Conservation (phyloP, 257 asterid species). For the Osmanthus fragrans region DNA sequence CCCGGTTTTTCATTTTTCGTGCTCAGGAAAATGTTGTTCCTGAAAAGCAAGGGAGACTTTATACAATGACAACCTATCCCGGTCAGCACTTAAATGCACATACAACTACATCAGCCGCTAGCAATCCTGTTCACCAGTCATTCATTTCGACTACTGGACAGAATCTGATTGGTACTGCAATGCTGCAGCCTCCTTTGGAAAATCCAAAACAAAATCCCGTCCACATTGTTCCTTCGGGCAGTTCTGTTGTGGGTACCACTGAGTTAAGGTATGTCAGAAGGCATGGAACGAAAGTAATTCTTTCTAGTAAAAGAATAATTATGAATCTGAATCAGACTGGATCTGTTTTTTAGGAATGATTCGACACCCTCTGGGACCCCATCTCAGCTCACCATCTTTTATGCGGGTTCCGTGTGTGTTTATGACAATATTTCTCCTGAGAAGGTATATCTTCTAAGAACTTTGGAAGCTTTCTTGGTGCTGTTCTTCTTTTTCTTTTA, state of each 20-base stretch:
- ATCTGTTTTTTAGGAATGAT: constrained; percentile 41
- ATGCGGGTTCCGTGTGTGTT: constrained; percentile 76
- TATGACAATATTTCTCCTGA: constrained; percentile 73
- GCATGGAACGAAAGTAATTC: neutral
- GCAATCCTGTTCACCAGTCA: constrained; percentile 36
- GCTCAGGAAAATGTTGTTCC: constrained; percentile 46
- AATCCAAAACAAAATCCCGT: too few species aligned
- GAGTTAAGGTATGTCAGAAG: constrained; percentile 54
- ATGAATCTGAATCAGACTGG: constrained; percentile 14
- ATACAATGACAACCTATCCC: constrained; percentile 41
- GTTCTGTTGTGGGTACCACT: constrained; percentile 69
- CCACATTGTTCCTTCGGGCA: constrained; percentile 26
- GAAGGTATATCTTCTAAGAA: constrained; percentile 49
- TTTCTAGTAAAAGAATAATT: neutral
- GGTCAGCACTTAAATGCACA: constrained; percentile 30
- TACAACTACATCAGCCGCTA: constrained; percentile 36
- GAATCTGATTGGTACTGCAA: constrained; percentile 17
- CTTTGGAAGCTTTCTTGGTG: neutral
- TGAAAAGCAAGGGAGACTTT: constrained; percentile 49
- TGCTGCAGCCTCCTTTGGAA: too few species aligned
- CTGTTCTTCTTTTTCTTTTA: neutral
- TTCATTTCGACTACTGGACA: constrained; percentile 40
- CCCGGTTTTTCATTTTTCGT: neutral
- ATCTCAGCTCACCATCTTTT: constrained; percentile 85
- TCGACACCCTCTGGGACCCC: constrained; percentile 45